Base-by-base conservation (phyloP, 495 filamentous ascomycete genomes). In the Talaromyces proteolyticus region DNA sequence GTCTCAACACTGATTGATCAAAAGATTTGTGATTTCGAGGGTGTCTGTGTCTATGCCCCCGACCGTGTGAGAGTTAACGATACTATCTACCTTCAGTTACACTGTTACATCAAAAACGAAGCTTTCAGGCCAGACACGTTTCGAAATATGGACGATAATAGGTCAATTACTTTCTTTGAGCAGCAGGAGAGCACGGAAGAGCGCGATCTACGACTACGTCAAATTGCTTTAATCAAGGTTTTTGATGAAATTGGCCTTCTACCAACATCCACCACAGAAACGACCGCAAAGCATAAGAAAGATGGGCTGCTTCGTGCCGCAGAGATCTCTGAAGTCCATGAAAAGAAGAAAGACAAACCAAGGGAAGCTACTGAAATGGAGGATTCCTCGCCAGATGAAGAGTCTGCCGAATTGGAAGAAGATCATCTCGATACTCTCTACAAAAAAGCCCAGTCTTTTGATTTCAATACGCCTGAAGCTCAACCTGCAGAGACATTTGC, bases 381-480 rank as follows among this genome's bases (percentile, higher is more conserved):
- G 18, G 70, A 72, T 42, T 73, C 67, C 8, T 76, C 75, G 2
- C 78, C 79, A 14, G 88, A 90, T 12, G 86, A 91, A n/a, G 89
- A 95, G 11, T 87, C 89, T 2, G 76, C 90, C 54, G 91, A 96
- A 65, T 79, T 98, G 1, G 90, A 96, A 65, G 88, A 96, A 61
- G 91, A 95, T 58, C 93, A 98, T 57, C 82, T 98, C 14, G 92
- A 97, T 60, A 82, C 86, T 0, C 74, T 98, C 4, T 98, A 98
- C 59, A 88, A 87, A 60, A 98, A 98, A 63, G 93, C 93, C 1
- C 93, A 98, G 57, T 90, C 89, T 0, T 97, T 96, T 55, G 94
- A 98, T 62, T 98, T 96, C 60, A 81, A 84, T 59, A 94, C 91
- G 19, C 91, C 92, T 2, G 83, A 86, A 63, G 81, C 87, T 11